Evolutionary conservation across 768 basidiomycete genomes (phyloP), one percentile per base, ranked within the genome.

Genomic region (Amanita polypyramis): DNA sequence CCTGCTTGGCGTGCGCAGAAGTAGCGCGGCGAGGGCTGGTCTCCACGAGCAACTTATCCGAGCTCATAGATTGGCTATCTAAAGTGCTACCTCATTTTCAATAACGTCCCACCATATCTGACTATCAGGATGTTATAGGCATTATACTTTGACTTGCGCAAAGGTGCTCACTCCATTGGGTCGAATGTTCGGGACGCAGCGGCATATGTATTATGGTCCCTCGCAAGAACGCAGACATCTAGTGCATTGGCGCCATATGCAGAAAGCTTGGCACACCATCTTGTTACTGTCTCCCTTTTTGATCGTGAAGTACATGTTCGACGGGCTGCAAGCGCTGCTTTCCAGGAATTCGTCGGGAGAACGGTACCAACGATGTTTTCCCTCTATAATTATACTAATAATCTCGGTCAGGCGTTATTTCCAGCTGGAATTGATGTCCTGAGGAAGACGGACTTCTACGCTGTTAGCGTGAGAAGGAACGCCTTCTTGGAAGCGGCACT

Each of bases 241-340:
- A 60, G 74, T 5, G 65, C 74, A 25, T 68, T 94, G 46, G 62
- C 65, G 36, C 81, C 80, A 0, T 76, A 84, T 60, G 77, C 86
- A 4, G 62, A 67, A 3, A 65, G 70, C 39, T 74, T 98, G 17
- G 86, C 94, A 4, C 76, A 70, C 37, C 67, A 69, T 27, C 74
- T 98, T 51, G 79, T 82, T n/a, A 76, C 78, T 19, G 85, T 90
- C 20, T 80, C 95, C 1, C 67, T 91, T 25, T 94, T 80, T 60
- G 96, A 99, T 68, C 78, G 96, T 27, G 96, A 99, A 63, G 80
- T 97, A 23, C 89, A 91, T 52, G 92, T 99, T 47, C 77, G 96
- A 20, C 70, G 96, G 54, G 95, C 96, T 11, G 94, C 94, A 10
- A 98, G 95, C 63, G 96, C 96, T 14, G 90, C 94, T 10, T 98